These are phyloP conservation scores for Daldinia grandis DNA, from an alignment of 495 filamentous ascomycete genomes.

Conservation along the genomic window DNA sequence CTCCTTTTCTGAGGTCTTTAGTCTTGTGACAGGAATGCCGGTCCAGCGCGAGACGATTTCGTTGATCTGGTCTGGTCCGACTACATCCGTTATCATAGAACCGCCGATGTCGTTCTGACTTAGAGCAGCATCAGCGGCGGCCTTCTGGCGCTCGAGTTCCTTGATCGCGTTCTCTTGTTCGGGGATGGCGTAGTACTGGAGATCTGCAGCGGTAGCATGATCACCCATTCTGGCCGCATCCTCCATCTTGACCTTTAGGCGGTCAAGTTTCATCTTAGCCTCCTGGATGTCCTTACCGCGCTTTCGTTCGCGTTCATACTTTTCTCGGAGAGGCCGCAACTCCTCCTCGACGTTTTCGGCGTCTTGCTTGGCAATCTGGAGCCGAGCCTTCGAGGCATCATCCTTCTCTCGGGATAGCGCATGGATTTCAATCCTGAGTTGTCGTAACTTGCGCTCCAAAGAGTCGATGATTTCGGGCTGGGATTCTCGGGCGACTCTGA, in stretches of 20 bases:
- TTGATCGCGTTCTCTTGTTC: conserved; percentile 84
- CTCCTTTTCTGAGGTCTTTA: conserved; percentile 96
- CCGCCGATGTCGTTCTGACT: conserved; percentile 66
- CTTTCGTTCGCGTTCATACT: conserved; percentile 91
- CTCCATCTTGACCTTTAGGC: conserved; percentile 85
- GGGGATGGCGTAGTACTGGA: conserved; percentile 96
- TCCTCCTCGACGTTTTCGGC: conserved; percentile 93
- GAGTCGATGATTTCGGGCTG: conserved; percentile 95
- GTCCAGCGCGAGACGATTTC: conserved; percentile 97
- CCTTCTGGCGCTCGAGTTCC: conserved; percentile 81
- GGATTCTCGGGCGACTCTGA: conserved; percentile 92
- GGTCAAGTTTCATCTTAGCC: conserved; percentile 92
- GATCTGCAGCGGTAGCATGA: conserved; percentile 81
- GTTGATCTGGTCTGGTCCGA: conserved; percentile 98
- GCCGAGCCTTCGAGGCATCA: conserved; percentile 83
- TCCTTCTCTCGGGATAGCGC: conserved; percentile 93
- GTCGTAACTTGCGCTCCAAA: conserved; percentile 84
- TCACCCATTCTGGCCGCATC: conserved; percentile 90
- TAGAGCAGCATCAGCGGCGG: conserved; percentile 75
- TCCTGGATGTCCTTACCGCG: conserved; percentile 92
- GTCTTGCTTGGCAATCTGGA: conserved; percentile 84
- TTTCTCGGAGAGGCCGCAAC: conserved; percentile 87
- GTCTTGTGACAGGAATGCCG: conserved; percentile 91
- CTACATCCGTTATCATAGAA: conserved; percentile 86
- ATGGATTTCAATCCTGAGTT: conserved; percentile 96